Base-by-base conservation (phyloP, 208 protist genomes). In the Acanthamoeba healyi region DNA sequence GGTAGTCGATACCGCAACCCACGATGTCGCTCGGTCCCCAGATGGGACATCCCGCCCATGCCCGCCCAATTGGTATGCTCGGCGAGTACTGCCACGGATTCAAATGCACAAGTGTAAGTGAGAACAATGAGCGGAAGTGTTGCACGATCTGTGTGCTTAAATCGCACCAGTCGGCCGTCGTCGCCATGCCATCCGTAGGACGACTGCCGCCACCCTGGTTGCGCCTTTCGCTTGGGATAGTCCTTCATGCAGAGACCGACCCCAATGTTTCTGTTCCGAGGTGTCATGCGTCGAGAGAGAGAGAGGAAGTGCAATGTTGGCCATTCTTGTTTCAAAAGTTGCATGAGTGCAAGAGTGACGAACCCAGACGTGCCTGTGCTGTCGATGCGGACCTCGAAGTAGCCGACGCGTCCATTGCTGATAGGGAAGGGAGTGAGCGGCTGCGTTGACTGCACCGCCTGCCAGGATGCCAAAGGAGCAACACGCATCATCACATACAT, bases 161-260 rank as follows among this genome's bases (percentile, higher is more conserved):
- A n/a, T n/a, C n/a, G 72, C n/a, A 82, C 72, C 44, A 89, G 49
- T 44, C 81, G 81, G 29, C 81, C 81, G 36, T 89, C 81, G 42
- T 89, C 81, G 14, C 81, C 81, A n/a, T 89, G 81, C 81, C 81
- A 89, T 14, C 81, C 81, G 40, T 89, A 89, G 81, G 81, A 89
- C 6, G 51, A 65, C n/a, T 89, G 51, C 14, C 54, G 81, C 81
- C 81, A 89, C 5, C 81, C 81, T 2, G 81, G 81, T 24, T 89
- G 81, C 9, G 81, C 81, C 9, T 65, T 40, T 65, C 44, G 81
- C 54, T 67, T 67, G 24, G 81, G 51, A n/a, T 89, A 89, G 32
- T 65, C 81, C 54, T 89, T 58, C n/a, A 65, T 89, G 44, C 51
- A 58, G 6, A 89, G 29, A 4, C 81, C 81, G 26, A 89, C 81